Evolutionary conservation across 2,329 filamentous ascomycete genomes (phyloP).

Genomic region (Cladorrhinum sp.): DNA sequence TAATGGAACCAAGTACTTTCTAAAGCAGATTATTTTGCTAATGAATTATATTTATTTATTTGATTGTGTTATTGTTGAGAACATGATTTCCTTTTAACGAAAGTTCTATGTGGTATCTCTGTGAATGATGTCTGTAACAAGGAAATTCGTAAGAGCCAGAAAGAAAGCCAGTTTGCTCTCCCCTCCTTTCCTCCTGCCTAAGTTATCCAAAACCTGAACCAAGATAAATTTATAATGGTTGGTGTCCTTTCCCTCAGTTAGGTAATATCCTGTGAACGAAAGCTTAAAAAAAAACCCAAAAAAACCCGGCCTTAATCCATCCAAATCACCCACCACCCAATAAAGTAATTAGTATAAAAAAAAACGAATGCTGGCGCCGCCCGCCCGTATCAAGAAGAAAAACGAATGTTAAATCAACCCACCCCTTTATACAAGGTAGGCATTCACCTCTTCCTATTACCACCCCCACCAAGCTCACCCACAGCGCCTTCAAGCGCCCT

Average conservation of each 20-base stretch:
- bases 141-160: not conserved
- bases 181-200: too few species aligned
- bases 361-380: not conserved
- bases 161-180: not conserved
- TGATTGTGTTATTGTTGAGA: too few species aligned
- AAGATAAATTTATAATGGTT: too few species aligned
- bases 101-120: conserved; percentile 27
- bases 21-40: not conserved
- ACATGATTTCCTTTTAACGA: conserved; percentile 18
- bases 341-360: conserved; percentile 21
- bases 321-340: not conserved
- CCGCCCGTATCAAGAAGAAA: not conserved
- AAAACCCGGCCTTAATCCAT: not conserved
- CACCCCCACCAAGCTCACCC: conserved; percentile 47
- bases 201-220: too few species aligned
- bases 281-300: not conserved
- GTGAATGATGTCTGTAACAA: not conserved
- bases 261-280: too few species aligned
- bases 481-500: conserved; percentile 51
- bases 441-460: conserved; percentile 42
- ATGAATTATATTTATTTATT: too few species aligned
- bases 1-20: too few species aligned
- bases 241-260: too few species aligned
- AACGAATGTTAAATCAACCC: not conserved
- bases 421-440: not conserved